Conservation (phyloP, 2,329 filamentous ascomycete genomes). For the Paracamarosporium sp. region DNA sequence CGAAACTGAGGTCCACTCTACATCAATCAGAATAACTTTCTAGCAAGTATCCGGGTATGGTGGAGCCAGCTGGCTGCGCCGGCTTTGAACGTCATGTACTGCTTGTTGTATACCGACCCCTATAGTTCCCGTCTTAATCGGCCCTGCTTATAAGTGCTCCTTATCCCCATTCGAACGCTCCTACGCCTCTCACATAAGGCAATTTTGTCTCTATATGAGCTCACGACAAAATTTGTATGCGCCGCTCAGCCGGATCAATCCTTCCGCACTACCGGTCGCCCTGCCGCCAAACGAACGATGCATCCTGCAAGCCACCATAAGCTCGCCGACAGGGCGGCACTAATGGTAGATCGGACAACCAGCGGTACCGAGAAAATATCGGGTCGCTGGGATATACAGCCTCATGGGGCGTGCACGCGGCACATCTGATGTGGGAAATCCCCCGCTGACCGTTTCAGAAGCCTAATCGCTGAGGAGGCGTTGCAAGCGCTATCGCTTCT, state of each 20-base stretch:
- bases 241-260: background rate
- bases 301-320: constrained; percentile 6
- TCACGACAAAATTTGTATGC: background rate
- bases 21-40: background rate
- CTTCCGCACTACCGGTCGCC: background rate
- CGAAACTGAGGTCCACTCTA: background rate
- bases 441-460: constrained; percentile 8
- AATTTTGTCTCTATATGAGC: background rate
- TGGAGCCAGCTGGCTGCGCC: background rate
- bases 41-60: background rate
- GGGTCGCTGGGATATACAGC: background rate
- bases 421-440: background rate
- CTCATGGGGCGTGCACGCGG: background rate
- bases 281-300: background rate
- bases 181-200: background rate
- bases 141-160: background rate
- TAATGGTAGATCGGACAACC: background rate
- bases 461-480: background rate
- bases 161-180: background rate
- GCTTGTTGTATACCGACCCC: background rate
- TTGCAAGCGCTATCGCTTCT: background rate
- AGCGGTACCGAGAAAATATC: background rate
- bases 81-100: background rate
- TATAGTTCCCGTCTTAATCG: background rate
- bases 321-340: background rate